A percentile compares a stretch with the other conserved stretches of the same genome.
Evolutionary conservation across 768 basidiomycete species (phyloP).

Genomic region (Russula lepida): DNA sequence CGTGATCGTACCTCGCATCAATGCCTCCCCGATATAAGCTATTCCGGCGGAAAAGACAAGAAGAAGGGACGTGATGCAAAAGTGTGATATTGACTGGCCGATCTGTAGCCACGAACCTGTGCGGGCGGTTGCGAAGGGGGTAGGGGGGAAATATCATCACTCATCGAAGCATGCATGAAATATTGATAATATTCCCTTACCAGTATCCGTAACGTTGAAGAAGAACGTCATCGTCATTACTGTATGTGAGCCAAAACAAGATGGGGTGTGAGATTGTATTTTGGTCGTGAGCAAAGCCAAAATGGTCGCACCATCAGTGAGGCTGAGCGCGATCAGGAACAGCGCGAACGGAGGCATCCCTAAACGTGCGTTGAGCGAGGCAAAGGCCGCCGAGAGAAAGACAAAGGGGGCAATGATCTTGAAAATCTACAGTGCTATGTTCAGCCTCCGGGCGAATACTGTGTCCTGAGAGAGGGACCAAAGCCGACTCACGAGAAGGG

Average conservation of each 20-base stretch:
- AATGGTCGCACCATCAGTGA: constrained; percentile 51
- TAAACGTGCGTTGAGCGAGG: constrained; percentile 57
- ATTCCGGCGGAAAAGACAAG: constrained; percentile 74
- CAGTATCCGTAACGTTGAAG: constrained; percentile 73
- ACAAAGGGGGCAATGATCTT: constrained; percentile 79
- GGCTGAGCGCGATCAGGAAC: constrained; percentile 64
- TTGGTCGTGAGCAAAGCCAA: not conserved
- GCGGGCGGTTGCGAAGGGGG: not conserved
- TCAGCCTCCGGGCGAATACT: not conserved
- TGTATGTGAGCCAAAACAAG: constrained; percentile 29
- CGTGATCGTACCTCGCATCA: constrained; percentile 40
- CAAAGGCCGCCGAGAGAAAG: constrained; percentile 61
- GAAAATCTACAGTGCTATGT: constrained; percentile 43
- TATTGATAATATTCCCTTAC: constrained; percentile 28
- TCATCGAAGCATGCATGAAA: not conserved
- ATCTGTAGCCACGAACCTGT: constrained; percentile 84
- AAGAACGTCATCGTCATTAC: constrained; percentile 83
- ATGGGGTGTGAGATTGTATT: not conserved
- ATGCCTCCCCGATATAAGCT: constrained; percentile 59
- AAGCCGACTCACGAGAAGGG: constrained; percentile 45
- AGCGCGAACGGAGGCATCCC: constrained; percentile 72
- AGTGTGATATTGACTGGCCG: constrained; percentile 82
- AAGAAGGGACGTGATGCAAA: constrained; percentile 73
- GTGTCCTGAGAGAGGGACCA: not conserved
- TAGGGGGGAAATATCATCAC: not conserved